Conservation (phyloP, 805 yeast genomes). For the Jamesozyma lodderae region DNA sequence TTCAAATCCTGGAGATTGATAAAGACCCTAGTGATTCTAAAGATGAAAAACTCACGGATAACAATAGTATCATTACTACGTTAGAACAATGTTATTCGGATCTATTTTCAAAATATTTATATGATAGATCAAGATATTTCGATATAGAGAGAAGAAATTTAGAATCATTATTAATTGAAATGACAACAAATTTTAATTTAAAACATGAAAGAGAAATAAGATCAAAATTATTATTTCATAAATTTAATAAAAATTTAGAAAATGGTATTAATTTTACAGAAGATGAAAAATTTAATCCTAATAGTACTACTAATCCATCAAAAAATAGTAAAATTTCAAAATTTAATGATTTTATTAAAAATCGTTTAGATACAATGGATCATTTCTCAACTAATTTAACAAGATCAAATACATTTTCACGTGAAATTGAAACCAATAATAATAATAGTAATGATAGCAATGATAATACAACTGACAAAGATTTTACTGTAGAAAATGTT, state of each 20-base stretch:
- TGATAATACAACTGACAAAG: constrained; percentile 10
- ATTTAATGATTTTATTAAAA: constrained; percentile 48
- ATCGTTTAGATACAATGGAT: constrained; percentile 38
- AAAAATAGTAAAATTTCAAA: constrained; percentile 40
- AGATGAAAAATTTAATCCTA: constrained; percentile 1
- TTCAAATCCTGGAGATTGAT: constrained; percentile 38
- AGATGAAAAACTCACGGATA: background rate
- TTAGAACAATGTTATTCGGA: constrained; percentile 70
- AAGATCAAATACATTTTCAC: background rate
- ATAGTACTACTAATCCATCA: background rate
- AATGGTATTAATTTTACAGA: constrained; percentile 3
- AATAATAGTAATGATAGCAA: background rate
- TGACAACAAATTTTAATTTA: constrained; percentile 28
- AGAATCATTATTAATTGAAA: constrained; percentile 32
- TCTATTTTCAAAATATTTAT: constrained; percentile 59
- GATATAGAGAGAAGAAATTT: constrained; percentile 60
- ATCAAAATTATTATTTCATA: constrained; percentile 21
- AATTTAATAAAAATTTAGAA: constrained; percentile 23
- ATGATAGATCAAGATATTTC: constrained; percentile 56
- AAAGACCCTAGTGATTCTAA: constrained; percentile 22
- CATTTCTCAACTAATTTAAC: constrained; percentile 29
- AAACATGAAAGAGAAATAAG: constrained; percentile 28
- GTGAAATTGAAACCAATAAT: background rate
- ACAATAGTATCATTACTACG: constrained; percentile 24
- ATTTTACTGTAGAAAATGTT: constrained; percentile 37